Evolutionary conservation across 345 rosid species (phyloP), one percentile per base, ranked within the genome.

Genomic region (Hevea brasiliensis): DNA sequence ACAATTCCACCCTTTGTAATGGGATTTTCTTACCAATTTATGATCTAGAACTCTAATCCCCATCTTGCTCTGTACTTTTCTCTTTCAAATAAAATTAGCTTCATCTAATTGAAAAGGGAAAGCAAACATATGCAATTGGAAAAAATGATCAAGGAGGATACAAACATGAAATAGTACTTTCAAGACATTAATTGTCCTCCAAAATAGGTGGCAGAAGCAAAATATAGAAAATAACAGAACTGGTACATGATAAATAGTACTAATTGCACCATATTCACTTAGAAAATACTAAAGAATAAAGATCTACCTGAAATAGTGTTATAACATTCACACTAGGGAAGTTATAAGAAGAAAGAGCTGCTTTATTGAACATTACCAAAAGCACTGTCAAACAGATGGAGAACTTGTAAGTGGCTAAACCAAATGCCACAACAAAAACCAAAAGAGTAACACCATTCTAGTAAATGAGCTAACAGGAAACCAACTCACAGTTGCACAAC

Each of bases 281-380:
- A 24, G 11, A 2, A 72, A 68, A 73, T 7, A 32, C 37, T 32
- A 32, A 44, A 14, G 54, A 50, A 50, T 50, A 50, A 50, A 50
- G 54, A 45, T 58, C 60, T 73, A 93, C 99, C 98, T 96, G 99
- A 65, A 87, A 85, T 61, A 96, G 85, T 45, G 99, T 96, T 78
- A 96, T 87, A 47, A 90, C 91, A 83, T 93, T 93, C 15, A 91
- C 99, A 70, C 86, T 89, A 0, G 98, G 98, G 81, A 96, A 96
- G 23, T 70, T 84, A 71, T 88, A 96, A 41, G 99, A 89, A 70
- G 99, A 96, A 66, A 96, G 96, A 72, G 98, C 99, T 37, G 99
- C 99, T 88, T 93, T 96, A 75, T 96, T 96, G 89, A 96, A 93
- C 80, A 95, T 74, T 53, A 96, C 83, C 71, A 96, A 86, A 75